phyloP scores from a whole-genome alignment of 1,284 basidiomycete genomes.

The Microbotryum violaceum region DNA sequence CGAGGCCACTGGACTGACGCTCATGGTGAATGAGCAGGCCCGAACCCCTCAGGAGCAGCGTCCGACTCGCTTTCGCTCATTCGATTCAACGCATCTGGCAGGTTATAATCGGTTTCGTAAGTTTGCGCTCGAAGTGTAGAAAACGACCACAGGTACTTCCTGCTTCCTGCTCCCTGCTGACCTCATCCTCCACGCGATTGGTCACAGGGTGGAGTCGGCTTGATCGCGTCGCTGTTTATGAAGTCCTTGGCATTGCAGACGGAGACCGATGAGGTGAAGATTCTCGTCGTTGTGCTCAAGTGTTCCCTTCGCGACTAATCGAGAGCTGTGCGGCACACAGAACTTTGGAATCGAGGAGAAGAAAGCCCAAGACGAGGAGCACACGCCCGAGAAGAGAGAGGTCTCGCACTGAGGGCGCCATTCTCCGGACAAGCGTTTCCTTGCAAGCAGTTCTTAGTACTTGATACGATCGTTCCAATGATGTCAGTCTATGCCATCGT shows the following conservation, averaged over 20 bases:
- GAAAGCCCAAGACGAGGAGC: background rate
- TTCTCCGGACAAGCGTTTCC: no score
- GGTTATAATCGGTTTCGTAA: slow-evolving; percentile 24
- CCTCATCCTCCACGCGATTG: background rate
- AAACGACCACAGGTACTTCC: rapidly evolving
- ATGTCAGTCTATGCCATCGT: no score
- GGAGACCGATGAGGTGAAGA: slow-evolving; percentile 11
- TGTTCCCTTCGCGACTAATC: background rate
- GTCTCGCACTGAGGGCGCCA: no score
- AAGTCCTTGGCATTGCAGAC: slow-evolving; percentile 7
- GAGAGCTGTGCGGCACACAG: background rate
- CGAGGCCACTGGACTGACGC: no score
- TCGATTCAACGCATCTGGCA: slow-evolving; percentile 26
- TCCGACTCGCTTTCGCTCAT: slow-evolving; percentile 18
- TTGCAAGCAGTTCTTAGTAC: no score
- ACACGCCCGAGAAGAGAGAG: no score
- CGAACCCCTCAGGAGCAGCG: slow-evolving; percentile 23
- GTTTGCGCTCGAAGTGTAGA: background rate
- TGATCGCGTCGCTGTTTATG: slow-evolving; percentile 14
- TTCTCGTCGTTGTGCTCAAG: background rate
- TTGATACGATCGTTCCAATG: no score
- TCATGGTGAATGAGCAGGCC: background rate
- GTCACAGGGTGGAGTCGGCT: slow-evolving; percentile 6
- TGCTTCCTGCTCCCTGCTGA: background rate
- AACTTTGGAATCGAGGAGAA: slow-evolving; percentile 7